Evolutionary conservation across 208 protist genomes (phyloP).

Genomic region (Leishmania major): DNA sequence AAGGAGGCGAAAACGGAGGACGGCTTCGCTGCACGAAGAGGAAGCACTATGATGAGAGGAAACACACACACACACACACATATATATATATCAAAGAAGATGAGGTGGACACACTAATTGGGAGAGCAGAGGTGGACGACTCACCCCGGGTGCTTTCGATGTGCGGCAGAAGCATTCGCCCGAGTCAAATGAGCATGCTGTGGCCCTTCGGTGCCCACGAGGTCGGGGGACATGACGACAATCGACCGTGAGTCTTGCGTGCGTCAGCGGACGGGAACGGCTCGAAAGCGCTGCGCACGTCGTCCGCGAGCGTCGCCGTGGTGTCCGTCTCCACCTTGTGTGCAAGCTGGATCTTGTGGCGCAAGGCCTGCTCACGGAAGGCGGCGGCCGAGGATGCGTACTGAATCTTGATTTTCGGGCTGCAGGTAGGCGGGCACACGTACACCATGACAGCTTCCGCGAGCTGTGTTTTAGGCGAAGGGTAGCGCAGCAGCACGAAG

Average conservation of each 20-base stretch:
- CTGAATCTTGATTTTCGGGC: constrained; percentile 66
- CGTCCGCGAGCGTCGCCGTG: constrained; percentile 41
- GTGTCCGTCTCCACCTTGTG: constrained; percentile 55
- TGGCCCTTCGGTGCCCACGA: constrained; percentile 37
- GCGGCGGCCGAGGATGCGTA: constrained; percentile 75
- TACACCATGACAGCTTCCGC: constrained; percentile 61
- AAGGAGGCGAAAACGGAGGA: background rate
- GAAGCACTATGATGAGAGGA: background rate
- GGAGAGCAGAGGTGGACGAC: background rate
- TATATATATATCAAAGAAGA: no score
- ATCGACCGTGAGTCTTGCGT: constrained; percentile 6
- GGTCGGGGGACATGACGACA: constrained; percentile 14
- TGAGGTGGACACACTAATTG: no score
- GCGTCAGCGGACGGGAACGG: constrained; percentile 14
- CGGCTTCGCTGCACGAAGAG: no score
- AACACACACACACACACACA: no score
- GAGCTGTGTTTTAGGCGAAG: constrained; percentile 25
- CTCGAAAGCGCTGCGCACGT: constrained; percentile 50
- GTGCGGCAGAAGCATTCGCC: background rate
- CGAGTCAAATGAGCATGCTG: constrained; percentile 60
- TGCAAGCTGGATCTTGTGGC: constrained; percentile 49
- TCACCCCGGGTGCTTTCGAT: background rate
- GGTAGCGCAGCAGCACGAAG: constrained; percentile 41
- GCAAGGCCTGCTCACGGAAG: constrained; percentile 53
- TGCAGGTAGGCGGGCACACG: constrained; percentile 68